Conservation (phyloP, 768 basidiomycete genomes). For the Russula compacta region DNA sequence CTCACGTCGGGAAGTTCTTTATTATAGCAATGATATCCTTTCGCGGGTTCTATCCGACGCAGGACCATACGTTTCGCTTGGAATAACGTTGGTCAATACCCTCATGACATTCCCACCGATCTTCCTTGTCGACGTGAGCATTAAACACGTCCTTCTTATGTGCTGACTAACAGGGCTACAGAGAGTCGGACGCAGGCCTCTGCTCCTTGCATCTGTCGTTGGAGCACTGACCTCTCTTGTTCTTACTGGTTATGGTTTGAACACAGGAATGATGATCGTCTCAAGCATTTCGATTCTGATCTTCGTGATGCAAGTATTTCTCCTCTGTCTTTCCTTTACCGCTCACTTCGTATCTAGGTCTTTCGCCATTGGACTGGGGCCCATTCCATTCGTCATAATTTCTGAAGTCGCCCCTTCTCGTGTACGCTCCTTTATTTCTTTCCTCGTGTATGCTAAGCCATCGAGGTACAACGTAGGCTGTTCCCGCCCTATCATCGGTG, state of each 20-base stretch:
- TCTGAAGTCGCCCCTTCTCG: constrained; percentile 79
- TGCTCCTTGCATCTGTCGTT: constrained; percentile 57
- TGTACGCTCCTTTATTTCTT: constrained; percentile 35
- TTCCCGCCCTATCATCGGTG: constrained; percentile 24
- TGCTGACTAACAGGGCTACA: constrained; percentile 23
- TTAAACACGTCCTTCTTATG: not conserved
- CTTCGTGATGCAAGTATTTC: constrained; percentile 61
- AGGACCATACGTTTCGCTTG: constrained; percentile 76
- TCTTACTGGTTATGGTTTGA: constrained; percentile 61
- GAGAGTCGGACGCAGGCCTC: constrained; percentile 63
- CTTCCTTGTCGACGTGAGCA: constrained; percentile 71
- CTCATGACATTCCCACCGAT: constrained; percentile 80
- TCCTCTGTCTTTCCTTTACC: not conserved
- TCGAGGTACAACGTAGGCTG: constrained; percentile 18
- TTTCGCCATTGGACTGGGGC: constrained; percentile 85
- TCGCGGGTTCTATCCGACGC: constrained; percentile 67
- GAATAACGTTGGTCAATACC: constrained; percentile 78
- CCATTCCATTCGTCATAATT: constrained; percentile 87
- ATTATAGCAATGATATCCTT: constrained; percentile 86
- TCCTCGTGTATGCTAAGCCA: not conserved
- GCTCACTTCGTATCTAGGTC: constrained; percentile 38
- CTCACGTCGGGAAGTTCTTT: constrained; percentile 48
- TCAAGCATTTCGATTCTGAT: constrained; percentile 67
- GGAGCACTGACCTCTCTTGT: constrained; percentile 61
- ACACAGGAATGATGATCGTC: constrained; percentile 47